A percentile compares a stretch with the other conserved stretches of the same genome.
phyloP scores from a whole-genome alignment of 176 grass and related monocot genomes.

The Cenchrus fungigraminus region DNA sequence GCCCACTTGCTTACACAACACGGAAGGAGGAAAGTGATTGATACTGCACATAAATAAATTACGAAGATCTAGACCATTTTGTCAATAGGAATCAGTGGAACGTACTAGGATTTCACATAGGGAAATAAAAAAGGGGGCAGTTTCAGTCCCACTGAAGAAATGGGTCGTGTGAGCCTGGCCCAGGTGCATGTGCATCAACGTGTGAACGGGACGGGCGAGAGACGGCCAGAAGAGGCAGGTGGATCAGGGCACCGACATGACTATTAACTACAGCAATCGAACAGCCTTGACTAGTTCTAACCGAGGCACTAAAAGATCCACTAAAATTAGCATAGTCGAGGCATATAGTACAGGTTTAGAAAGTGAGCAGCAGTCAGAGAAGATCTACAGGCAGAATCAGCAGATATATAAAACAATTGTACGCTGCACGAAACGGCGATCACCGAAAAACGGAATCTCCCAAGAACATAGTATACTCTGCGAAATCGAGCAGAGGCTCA shows the following conservation, averaged over 20 bases:
- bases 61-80: neutral
- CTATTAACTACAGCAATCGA: constrained; percentile 5
- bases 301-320: neutral
- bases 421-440: neutral
- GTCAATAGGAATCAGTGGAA: neutral
- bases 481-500: neutral
- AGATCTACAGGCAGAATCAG: constrained; percentile 36
- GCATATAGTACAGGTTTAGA: neutral
- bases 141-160: neutral
- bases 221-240: neutral
- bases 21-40: constrained; percentile 20
- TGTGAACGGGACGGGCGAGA: neutral
- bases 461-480: neutral
- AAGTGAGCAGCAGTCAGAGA: neutral
- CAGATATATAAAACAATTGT: neutral
- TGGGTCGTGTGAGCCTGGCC: neutral
- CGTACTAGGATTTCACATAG: neutral
- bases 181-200: constrained; percentile 25
- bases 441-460: neutral
- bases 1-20: constrained; percentile 26
- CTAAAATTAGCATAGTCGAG: constrained; percentile 30
- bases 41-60: neutral
- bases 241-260: constrained; percentile 43
- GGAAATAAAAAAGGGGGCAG: too few species aligned
- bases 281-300: constrained; percentile 16